Evolutionary conservation across 768 basidiomycete genomes (phyloP).

Genomic region (Serpula lacrymans): DNA sequence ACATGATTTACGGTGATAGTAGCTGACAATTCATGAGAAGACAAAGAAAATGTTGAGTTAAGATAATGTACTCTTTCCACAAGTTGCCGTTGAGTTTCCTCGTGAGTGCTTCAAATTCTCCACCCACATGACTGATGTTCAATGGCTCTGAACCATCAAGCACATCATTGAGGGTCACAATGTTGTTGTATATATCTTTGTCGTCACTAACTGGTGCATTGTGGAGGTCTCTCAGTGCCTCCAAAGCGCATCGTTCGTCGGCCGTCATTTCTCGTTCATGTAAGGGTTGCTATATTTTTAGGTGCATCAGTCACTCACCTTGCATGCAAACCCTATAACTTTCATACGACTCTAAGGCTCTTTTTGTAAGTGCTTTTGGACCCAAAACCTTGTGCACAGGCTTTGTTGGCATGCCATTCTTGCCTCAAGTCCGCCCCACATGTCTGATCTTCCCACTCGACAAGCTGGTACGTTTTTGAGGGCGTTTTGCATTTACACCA

Average conservation of each 20-base stretch:
- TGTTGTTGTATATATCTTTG: too few relatives aligned
- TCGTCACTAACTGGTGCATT: too few relatives aligned
- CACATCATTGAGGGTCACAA: slow-evolving; percentile 2
- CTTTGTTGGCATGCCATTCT: not conserved
- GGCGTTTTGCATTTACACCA: too few relatives aligned
- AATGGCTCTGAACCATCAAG: slow-evolving; percentile 7
- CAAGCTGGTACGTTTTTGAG: not conserved
- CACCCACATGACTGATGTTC: slow-evolving; percentile 7
- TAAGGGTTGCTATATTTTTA: too few relatives aligned
- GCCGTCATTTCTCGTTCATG: too few relatives aligned
- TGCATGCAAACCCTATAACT: not conserved
- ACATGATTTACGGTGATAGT: too few relatives aligned
- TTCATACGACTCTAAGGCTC: not conserved
- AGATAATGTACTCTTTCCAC: too few relatives aligned
- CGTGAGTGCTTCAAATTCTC: slow-evolving; percentile 3
- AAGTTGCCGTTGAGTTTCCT: slow-evolving; percentile 2
- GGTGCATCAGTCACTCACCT: too few relatives aligned
- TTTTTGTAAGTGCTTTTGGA: not conserved
- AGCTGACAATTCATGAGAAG: too few relatives aligned
- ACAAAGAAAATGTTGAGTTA: too few relatives aligned
- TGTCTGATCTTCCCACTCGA: not conserved
- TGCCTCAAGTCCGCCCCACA: not conserved
- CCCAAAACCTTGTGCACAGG: not conserved
- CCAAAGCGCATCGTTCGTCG: too few relatives aligned
- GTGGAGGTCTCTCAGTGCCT: too few relatives aligned